These are phyloP conservation scores for Daldinia vernicosa DNA, from an alignment of 495 filamentous ascomycete genomes.

Conservation along the genomic window DNA sequence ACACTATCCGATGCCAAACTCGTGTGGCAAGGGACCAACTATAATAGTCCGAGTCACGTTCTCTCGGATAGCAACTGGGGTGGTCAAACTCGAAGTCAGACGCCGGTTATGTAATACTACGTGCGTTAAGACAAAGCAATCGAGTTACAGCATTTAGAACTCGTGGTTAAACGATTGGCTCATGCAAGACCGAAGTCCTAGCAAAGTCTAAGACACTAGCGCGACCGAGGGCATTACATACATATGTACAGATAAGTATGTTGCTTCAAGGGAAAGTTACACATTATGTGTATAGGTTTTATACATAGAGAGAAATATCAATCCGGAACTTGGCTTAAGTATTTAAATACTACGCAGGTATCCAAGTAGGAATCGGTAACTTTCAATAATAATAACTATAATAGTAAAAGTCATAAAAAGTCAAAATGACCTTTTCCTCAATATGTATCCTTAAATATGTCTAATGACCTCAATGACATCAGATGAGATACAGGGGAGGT, in stretches of 20 bases:
- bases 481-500: background rate
- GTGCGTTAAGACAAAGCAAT: constrained; percentile 12
- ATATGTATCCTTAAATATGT: background rate
- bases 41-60: constrained; percentile 9
- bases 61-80: background rate
- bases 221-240: background rate
- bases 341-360: background rate
- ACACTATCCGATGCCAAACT: background rate
- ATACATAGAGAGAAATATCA: background rate
- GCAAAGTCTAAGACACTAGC: background rate
- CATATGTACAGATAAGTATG: background rate
- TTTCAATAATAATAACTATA: background rate
- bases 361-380: background rate
- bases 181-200: constrained; percentile 16
- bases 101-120: constrained; percentile 1
- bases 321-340: background rate
- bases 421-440: too few species aligned
- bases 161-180: constrained; percentile 43
- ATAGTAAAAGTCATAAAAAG: too few species aligned
- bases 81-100: constrained; percentile 3
- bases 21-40: background rate
- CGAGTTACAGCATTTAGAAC: constrained; percentile 25
- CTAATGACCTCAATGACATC: constrained; percentile 4
- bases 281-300: background rate
- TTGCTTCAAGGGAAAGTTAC: background rate